A percentile compares a stretch with the other conserved stretches of the same genome.
Conservation (phyloP, 2,329 filamentous ascomycete species). For the Didymella exigua region DNA sequence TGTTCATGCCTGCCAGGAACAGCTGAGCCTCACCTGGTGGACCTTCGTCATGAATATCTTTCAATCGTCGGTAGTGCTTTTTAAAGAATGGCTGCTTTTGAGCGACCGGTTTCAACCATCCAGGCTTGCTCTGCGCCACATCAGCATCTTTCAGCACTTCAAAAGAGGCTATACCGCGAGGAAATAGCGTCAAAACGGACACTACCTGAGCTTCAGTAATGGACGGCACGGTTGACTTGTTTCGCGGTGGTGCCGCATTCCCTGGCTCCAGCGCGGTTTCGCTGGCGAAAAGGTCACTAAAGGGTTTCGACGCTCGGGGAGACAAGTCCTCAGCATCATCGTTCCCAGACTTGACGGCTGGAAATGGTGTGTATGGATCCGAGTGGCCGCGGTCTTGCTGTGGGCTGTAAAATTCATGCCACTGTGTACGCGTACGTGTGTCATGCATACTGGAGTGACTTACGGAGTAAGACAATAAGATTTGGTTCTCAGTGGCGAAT, state of each 20-base stretch:
- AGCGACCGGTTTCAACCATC: background rate
- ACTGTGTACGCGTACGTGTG: background rate
- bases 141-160: background rate
- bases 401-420: background rate
- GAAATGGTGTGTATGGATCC: background rate
- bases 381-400: background rate
- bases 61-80: constrained; percentile 17
- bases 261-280: background rate
- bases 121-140: background rate
- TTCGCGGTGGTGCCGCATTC: background rate
- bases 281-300: background rate
- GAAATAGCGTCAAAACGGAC: constrained; percentile 1
- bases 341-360: background rate
- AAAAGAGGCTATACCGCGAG: background rate
- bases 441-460: background rate
- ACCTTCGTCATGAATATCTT: constrained; percentile 29
- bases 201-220: background rate
- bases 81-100: background rate
- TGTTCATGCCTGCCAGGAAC: constrained; percentile 26
- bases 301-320: background rate
- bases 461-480: background rate
- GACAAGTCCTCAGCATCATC: background rate
- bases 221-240: no score
- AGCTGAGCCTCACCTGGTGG: constrained; percentile 37
- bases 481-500: no score